Evolutionary conservation across 805 yeast species (phyloP).

Genomic region (Cyberlindnera euphorbiae): DNA sequence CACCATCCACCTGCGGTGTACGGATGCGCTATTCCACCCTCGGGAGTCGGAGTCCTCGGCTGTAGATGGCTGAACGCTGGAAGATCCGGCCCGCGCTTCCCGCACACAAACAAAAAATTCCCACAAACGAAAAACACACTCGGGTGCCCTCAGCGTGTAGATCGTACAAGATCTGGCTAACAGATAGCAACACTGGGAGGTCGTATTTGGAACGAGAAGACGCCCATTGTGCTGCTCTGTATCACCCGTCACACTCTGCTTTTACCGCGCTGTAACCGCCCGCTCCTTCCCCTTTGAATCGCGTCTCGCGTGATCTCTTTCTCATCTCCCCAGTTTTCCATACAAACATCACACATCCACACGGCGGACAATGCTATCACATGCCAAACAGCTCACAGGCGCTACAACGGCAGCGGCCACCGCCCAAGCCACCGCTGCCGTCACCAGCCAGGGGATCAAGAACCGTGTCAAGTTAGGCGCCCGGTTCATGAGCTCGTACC

Average conservation of each 20-base stretch:
- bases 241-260: neutral
- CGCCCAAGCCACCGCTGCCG: slow-evolving; percentile 9
- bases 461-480: slow-evolving; percentile 13
- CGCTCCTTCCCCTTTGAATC: neutral
- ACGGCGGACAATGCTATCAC: slow-evolving; percentile 19
- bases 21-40: too few relatives aligned
- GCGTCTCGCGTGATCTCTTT: neutral
- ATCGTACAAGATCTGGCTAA: too few relatives aligned
- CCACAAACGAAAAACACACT: too few relatives aligned
- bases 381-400: slow-evolving; percentile 14
- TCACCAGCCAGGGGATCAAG: slow-evolving; percentile 7
- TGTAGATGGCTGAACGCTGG: too few relatives aligned
- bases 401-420: slow-evolving; percentile 10
- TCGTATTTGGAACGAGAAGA: too few relatives aligned
- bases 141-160: too few relatives aligned
- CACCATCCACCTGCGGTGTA: too few relatives aligned
- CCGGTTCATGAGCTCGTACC: slow-evolving; percentile 28
- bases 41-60: too few relatives aligned
- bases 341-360: slow-evolving; percentile 1
- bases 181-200: too few relatives aligned
- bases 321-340: neutral
- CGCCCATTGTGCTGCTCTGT: too few relatives aligned
- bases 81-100: too few relatives aligned
- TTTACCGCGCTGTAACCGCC: slow-evolving; percentile 3
- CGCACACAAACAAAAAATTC: too few relatives aligned